Evolutionary conservation across 306 rosid genomes (phyloP).

Genomic region (Fragaria iinumae): DNA sequence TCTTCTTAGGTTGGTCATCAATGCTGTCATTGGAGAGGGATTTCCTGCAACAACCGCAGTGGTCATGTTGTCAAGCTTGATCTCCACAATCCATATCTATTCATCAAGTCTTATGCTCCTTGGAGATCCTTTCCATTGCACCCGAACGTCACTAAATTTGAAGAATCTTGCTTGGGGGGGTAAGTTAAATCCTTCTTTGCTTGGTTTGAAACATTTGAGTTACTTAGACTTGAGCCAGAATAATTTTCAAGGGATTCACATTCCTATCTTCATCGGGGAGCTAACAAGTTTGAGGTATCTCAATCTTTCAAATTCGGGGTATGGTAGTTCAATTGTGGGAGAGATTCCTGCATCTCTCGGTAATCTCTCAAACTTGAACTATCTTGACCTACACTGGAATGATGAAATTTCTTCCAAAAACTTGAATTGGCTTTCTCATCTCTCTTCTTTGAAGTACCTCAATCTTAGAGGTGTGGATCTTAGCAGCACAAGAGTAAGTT

Average conservation of each 20-base stretch:
- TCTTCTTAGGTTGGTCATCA: too few species aligned
- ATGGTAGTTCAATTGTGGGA: background rate
- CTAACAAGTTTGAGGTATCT: slow-evolving; percentile 8
- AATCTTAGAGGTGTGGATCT: slow-evolving; percentile 22
- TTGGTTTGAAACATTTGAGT: background rate
- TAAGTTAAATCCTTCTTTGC: slow-evolving; percentile 2
- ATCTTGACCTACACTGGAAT: slow-evolving; percentile 5
- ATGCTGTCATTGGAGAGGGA: background rate
- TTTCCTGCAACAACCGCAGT: background rate
- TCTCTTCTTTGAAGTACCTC: slow-evolving; percentile 35
- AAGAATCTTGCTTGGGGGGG: background rate
- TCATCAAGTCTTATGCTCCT: too few species aligned
- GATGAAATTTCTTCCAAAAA: background rate
- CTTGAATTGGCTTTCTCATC: slow-evolving; percentile 30
- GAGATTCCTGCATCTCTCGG: slow-evolving; percentile 19
- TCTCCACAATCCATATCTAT: background rate
- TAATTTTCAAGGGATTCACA: background rate
- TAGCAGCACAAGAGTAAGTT: slow-evolving; percentile 9
- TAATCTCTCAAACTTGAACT: slow-evolving; percentile 14
- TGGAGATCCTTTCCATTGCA: too few species aligned
- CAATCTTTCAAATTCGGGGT: background rate
- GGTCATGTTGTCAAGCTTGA: background rate
- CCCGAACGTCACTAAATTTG: background rate
- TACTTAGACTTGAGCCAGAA: background rate
- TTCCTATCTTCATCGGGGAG: background rate